phyloP scores from a whole-genome alignment of 1,139 yeast genomes.

The Pichia sp. region DNA sequence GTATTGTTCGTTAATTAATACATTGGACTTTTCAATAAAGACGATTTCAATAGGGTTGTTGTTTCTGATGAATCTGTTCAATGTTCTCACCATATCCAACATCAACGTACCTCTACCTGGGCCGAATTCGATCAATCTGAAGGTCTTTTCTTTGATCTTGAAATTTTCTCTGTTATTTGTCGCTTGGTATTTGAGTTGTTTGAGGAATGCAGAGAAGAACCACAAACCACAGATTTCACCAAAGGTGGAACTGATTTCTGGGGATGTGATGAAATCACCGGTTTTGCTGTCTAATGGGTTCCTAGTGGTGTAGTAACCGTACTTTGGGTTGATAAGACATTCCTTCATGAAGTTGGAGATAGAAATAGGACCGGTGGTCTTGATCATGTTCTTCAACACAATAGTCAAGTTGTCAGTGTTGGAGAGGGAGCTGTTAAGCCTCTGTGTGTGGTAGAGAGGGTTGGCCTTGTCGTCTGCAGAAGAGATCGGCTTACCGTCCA shows the following conservation, averaged over 20 bases:
- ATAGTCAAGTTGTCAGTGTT: slow-evolving; percentile 18
- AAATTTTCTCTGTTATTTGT: slow-evolving; percentile 40
- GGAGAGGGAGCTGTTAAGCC: slow-evolving; percentile 3
- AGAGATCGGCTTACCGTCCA: slow-evolving; percentile 14
- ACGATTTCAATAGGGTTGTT: slow-evolving; percentile 43
- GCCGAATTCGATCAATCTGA: slow-evolving; percentile 78
- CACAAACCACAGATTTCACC: slow-evolving; percentile 86
- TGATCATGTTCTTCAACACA: slow-evolving; percentile 53
- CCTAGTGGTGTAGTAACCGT: slow-evolving; percentile 77
- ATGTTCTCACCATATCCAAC: slow-evolving; percentile 56
- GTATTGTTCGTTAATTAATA: slow-evolving; percentile 59
- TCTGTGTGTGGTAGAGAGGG: slow-evolving; percentile 6
- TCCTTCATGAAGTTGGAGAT: slow-evolving; percentile 78
- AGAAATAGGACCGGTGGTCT: slow-evolving; percentile 75
- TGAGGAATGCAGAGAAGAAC: slow-evolving; percentile 60
- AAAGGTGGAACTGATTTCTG: slow-evolving; percentile 85
- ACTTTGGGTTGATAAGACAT: slow-evolving; percentile 74
- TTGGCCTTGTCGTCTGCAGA: neutral
- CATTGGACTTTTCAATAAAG: slow-evolving; percentile 72
- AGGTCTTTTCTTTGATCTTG: slow-evolving; percentile 25
- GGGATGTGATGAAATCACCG: slow-evolving; percentile 85
- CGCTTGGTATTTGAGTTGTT: slow-evolving; percentile 39
- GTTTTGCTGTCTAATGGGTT: slow-evolving; percentile 61
- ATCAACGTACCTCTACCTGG: slow-evolving; percentile 86
- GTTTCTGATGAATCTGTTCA: slow-evolving; percentile 40